A percentile compares a stretch with the other conserved stretches of the same genome.
Evolutionary conservation across 495 filamentous ascomycete genomes (phyloP).

Genomic region (Aspergillus cristatus): DNA sequence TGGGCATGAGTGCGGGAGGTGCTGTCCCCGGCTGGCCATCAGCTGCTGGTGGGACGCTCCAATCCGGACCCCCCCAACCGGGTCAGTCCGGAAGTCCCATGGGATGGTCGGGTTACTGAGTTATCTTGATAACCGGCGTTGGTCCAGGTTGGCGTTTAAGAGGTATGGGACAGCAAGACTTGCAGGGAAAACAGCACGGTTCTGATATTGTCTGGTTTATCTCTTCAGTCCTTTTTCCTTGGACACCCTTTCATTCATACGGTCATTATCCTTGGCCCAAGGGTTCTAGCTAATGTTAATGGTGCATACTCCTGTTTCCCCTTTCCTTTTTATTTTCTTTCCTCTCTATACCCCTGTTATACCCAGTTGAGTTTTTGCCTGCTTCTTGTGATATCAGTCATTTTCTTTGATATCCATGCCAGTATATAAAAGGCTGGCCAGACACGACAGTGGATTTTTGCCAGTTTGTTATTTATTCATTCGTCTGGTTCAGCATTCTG

Average conservation of each 20-base stretch:
- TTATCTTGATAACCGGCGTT: constrained; percentile 17
- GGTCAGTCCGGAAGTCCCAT: constrained; percentile 36
- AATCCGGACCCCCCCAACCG: constrained; percentile 35
- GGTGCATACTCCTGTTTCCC: constrained; percentile 31
- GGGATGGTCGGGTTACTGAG: constrained; percentile 37
- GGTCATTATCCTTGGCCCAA: constrained; percentile 14
- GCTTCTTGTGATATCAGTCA: constrained; percentile 2
- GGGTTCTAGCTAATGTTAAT: constrained; percentile 29
- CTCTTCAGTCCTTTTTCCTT: constrained; percentile 11
- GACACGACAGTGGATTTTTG: too few relatives aligned
- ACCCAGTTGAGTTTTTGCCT: constrained; percentile 23
- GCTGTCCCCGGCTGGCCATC: constrained; percentile 33
- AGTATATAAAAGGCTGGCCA: too few relatives aligned
- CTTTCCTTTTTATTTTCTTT: too few relatives aligned
- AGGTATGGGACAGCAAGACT: constrained; percentile 4
- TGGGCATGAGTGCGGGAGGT: constrained; percentile 28
- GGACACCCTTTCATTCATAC: constrained; percentile 19
- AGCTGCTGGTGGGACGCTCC: constrained; percentile 27
- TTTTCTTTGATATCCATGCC: too few relatives aligned
- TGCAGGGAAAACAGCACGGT: constrained; percentile 4
- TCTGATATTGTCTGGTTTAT: constrained; percentile 7
- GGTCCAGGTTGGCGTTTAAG: constrained; percentile 22
- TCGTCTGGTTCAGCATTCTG: too few relatives aligned
- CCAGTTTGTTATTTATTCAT: too few relatives aligned
- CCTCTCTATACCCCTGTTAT: constrained; percentile 34